Conservation (phyloP, 805 yeast species). For the Yarrowia sp. region DNA sequence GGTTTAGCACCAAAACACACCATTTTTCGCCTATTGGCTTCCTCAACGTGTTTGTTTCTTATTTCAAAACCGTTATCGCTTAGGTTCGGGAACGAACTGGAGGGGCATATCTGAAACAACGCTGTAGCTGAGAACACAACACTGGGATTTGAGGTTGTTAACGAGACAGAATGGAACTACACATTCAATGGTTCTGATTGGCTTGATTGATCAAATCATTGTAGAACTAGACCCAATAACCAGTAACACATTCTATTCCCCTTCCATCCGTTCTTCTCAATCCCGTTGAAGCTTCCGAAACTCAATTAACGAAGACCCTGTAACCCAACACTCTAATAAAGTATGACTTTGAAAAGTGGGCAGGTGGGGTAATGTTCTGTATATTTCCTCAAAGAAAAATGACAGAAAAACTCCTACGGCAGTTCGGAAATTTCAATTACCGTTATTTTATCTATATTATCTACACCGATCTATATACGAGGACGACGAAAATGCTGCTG, state of each 20-base stretch:
- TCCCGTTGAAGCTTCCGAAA: constrained; percentile 7
- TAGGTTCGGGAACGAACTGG: not conserved
- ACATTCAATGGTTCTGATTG: too few species aligned
- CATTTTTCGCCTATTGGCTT: not conserved
- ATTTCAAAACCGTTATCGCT: not conserved
- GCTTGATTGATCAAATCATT: too few species aligned
- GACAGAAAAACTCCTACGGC: too few species aligned
- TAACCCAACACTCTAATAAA: not conserved
- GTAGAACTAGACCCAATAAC: not conserved
- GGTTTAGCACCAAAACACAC: not conserved
- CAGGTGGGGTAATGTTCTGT: too few species aligned
- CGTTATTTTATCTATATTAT: not conserved
- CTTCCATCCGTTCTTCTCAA: not conserved
- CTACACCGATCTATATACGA: constrained; percentile 14
- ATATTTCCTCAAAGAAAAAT: too few species aligned
- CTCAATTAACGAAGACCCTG: not conserved
- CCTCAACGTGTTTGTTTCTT: not conserved
- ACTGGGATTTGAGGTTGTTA: too few species aligned
- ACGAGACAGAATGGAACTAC: too few species aligned
- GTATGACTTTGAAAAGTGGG: not conserved
- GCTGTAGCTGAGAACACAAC: not conserved
- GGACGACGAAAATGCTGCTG: not conserved
- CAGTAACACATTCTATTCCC: too few species aligned
- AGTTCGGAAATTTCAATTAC: too few species aligned
- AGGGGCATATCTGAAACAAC: not conserved